phyloP scores from a whole-genome alignment of 2,329 filamentous ascomycete species.

The Cordyceps cicadae region DNA sequence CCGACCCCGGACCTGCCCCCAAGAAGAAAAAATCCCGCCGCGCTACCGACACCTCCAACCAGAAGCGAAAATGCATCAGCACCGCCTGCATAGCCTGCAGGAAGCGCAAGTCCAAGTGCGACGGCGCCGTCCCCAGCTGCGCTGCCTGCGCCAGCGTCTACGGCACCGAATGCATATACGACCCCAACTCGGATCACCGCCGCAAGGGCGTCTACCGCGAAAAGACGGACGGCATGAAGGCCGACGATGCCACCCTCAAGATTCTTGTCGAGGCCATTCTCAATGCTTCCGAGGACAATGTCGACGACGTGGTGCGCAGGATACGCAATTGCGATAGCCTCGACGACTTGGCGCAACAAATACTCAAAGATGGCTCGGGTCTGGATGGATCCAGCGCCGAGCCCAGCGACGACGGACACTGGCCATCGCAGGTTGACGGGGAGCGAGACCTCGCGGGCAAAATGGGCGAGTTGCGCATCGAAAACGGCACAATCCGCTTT shows the following conservation, averaged over 20 bases:
- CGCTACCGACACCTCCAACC: constrained; percentile 36
- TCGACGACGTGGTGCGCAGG: constrained; percentile 68
- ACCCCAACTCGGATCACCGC: constrained; percentile 91
- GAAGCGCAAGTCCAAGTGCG: constrained; percentile 78
- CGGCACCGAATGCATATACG: constrained; percentile 82
- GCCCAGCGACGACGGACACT: constrained; percentile 31
- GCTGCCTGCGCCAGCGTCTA: constrained; percentile 96
- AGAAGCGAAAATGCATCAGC: constrained; percentile 71
- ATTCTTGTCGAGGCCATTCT: constrained; percentile 89
- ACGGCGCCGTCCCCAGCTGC: constrained; percentile 83
- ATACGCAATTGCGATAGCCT: constrained; percentile 78
- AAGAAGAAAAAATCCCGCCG: constrained; percentile 44
- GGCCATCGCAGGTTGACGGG: constrained; percentile 38
- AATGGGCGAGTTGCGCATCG: constrained; percentile 83
- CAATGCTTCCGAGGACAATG: constrained; percentile 82
- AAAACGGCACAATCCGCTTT: constrained; percentile 81
- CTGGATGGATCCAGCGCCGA: constrained; percentile 20
- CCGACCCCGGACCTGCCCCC: constrained; percentile 11
- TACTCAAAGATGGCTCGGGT: constrained; percentile 28
- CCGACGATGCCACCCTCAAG: constrained; percentile 77
- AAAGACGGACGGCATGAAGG: constrained; percentile 81
- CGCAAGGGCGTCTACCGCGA: constrained; percentile 96
- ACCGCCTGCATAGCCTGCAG: constrained; percentile 79
- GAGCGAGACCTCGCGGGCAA: constrained; percentile 83
- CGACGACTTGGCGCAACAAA: constrained; percentile 46